These are phyloP conservation scores for Microcyclosporella mali DNA, from an alignment of 2,329 filamentous ascomycete species.

Conservation along the genomic window DNA sequence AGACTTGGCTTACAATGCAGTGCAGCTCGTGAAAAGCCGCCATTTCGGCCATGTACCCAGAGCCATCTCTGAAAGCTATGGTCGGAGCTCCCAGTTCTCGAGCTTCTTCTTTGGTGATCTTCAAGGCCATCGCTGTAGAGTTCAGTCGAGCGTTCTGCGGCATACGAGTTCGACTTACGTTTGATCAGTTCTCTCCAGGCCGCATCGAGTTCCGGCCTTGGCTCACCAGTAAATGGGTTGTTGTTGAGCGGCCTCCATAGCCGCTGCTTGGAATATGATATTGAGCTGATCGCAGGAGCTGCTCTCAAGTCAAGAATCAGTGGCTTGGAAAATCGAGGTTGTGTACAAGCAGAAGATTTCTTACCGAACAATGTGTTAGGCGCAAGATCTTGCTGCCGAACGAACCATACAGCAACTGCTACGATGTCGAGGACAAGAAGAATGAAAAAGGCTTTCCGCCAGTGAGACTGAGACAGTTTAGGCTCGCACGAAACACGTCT, in stretches of 20 bases:
- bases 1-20: not conserved
- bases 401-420: not conserved
- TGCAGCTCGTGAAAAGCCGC: not conserved
- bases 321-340: not conserved
- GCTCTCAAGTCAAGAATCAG: not conserved
- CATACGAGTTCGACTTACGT: not conserved
- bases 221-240: not conserved
- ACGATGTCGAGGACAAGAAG: not conserved
- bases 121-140: not conserved
- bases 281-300: not conserved
- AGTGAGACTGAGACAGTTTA: not conserved
- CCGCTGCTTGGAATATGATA: not conserved
- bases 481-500: too few relatives aligned
- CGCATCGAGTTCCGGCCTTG: not conserved
- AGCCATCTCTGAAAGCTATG: not conserved
- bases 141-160: not conserved
- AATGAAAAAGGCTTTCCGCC: not conserved
- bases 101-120: not conserved
- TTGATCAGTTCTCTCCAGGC: not conserved
- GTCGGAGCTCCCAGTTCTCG: not conserved
- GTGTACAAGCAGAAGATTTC: not conserved
- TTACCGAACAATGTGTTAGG: not conserved
- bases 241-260: not conserved
- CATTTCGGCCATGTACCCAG: not conserved
- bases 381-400: not conserved